These are phyloP conservation scores for Ophiostoma ulmi DNA, from an alignment of 2,329 filamentous ascomycete genomes.

Conservation along the genomic window DNA sequence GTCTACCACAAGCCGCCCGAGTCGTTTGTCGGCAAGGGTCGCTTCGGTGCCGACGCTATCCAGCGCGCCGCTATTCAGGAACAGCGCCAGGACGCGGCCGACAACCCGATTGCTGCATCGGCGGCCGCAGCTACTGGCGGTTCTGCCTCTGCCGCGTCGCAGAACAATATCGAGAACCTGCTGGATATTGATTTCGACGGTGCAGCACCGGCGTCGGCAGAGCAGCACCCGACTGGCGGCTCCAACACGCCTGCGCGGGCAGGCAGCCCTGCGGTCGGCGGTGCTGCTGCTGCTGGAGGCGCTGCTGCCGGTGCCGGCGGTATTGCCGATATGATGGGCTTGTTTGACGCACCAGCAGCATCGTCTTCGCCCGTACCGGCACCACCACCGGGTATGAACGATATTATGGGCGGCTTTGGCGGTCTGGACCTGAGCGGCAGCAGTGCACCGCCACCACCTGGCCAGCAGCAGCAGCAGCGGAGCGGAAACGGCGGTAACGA, in stretches of 20 bases:
- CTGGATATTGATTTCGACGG: conserved; percentile 72
- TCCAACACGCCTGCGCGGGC: conserved; percentile 64
- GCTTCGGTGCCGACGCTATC: conserved; percentile 88
- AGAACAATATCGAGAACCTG: conserved; percentile 86
- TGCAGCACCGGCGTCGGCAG: conserved; percentile 79
- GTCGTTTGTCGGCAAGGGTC: conserved; percentile 94
- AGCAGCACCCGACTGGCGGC: conserved; percentile 41
- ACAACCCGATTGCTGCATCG: conserved; percentile 88
- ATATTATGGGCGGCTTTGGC: conserved; percentile 86
- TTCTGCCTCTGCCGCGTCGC: conserved; percentile 41
- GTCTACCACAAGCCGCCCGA: conserved; percentile 98
- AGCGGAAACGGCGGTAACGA: conserved; percentile 39
- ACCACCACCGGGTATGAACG: conserved; percentile 59
- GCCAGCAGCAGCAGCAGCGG: conserved; percentile 48
- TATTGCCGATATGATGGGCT: conserved; percentile 61
- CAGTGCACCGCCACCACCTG: conserved; percentile 59
- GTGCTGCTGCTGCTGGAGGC: conserved; percentile 41
- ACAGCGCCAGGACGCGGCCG: conserved; percentile 82
- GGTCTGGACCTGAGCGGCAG: conserved; percentile 66
- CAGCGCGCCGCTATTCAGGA: conserved; percentile 96
- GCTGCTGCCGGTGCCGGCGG: conserved; percentile 37
- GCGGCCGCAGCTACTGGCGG: conserved; percentile 58
- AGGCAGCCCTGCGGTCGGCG: conserved; percentile 51
- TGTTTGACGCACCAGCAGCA: conserved; percentile 59
- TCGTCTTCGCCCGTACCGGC: conserved; percentile 33